Conservation (phyloP, 768 basidiomycete species). For the Amanita pallidorosea region DNA sequence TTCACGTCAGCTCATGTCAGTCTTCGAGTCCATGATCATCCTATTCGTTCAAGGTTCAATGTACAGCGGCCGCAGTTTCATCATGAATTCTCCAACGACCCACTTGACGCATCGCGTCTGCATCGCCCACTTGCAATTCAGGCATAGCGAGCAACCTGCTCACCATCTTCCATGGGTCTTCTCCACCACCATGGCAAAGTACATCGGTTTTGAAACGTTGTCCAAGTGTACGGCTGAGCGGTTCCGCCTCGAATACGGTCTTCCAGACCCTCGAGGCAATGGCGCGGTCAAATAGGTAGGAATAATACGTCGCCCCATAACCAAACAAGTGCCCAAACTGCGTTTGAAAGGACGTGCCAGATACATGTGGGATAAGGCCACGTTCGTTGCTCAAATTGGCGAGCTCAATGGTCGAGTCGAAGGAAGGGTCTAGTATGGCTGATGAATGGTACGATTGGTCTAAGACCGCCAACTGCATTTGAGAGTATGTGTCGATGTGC, state of each 20-base stretch:
- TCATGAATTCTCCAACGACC: constrained; percentile 80
- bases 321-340: constrained; percentile 94
- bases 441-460: constrained; percentile 90
- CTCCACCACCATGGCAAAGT: constrained; percentile 76
- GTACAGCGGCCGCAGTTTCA: constrained; percentile 30
- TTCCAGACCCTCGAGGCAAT: constrained; percentile 91
- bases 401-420: constrained; percentile 66
- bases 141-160: constrained; percentile 55
- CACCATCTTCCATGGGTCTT: constrained; percentile 92
- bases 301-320: constrained; percentile 97
- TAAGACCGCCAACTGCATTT: constrained; percentile 79
- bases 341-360: constrained; percentile 86
- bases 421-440: constrained; percentile 36
- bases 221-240: constrained; percentile 62
- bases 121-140: constrained; percentile 60
- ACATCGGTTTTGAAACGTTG: constrained; percentile 75
- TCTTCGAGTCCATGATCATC: background rate
- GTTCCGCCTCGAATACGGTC: constrained; percentile 57
- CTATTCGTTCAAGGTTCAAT: background rate
- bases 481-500: constrained; percentile 82
- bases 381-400: constrained; percentile 52
- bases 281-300: constrained; percentile 92
- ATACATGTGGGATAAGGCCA: constrained; percentile 76
- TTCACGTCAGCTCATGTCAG: no score
- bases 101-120: constrained; percentile 80